phyloP scores from a whole-genome alignment of 306 rosid genomes.

The Trifolium subterraneum region DNA sequence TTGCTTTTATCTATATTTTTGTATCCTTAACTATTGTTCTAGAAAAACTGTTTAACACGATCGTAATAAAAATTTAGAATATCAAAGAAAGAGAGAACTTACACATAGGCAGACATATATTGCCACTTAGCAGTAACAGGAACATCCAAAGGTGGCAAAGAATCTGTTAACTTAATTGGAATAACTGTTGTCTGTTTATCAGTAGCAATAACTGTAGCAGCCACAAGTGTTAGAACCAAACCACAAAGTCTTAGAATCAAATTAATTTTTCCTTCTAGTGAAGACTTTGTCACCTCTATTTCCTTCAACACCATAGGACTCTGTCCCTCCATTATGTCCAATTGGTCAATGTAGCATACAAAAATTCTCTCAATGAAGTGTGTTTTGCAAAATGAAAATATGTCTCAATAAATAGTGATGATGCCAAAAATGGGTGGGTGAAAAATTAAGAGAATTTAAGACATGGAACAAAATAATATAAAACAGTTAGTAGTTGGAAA shows the following conservation, averaged over 20 bases:
- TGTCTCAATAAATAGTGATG: slow-evolving; percentile 10
- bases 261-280: slow-evolving; percentile 38
- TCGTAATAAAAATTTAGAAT: not conserved
- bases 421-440: not conserved
- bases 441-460: no score
- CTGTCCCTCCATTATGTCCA: slow-evolving; percentile 45
- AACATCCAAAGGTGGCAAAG: slow-evolving; percentile 59
- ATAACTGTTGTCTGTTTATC: slow-evolving; percentile 60
- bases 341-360: not conserved
- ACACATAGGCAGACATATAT: slow-evolving; percentile 72
- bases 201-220: slow-evolving; percentile 57
- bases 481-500: slow-evolving; percentile 4
- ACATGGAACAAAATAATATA: no score
- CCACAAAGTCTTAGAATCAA: slow-evolving; percentile 64
- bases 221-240: slow-evolving; percentile 51
- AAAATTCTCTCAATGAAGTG: not conserved
- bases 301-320: not conserved
- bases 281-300: slow-evolving; percentile 14
- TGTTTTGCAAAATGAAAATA: not conserved
- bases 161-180: slow-evolving; percentile 40
- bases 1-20: no score
- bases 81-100: slow-evolving; percentile 32
- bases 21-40: no score
- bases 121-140: slow-evolving; percentile 71
- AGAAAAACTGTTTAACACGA: no score